Conservation (phyloP, 768 basidiomycete species). For the Saitozyma podzolica region DNA sequence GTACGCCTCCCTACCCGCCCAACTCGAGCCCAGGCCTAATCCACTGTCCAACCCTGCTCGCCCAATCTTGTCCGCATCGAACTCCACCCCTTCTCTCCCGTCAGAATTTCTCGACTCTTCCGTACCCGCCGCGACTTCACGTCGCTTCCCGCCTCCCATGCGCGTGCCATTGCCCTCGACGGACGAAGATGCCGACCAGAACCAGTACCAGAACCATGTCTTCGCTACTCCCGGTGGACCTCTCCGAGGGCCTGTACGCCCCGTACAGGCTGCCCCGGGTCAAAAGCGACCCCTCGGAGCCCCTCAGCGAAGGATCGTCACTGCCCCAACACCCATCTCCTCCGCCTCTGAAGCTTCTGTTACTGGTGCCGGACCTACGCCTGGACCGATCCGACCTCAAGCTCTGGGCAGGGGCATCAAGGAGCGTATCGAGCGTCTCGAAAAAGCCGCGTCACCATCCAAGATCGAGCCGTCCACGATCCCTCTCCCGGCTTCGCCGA, state of each 20-base stretch:
- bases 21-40: conserved; percentile 6
- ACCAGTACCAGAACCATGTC: not conserved
- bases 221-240: conserved; percentile 8
- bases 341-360: not conserved
- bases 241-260: conserved; percentile 4
- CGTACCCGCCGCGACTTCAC: not conserved
- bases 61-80: conserved; percentile 18
- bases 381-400: not conserved
- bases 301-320: conserved; percentile 35
- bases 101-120: not conserved
- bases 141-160: conserved; percentile 12
- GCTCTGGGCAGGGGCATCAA: conserved; percentile 3
- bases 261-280: not conserved
- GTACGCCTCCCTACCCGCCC: conserved; percentile 3
- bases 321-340: conserved; percentile 22
- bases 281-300: conserved; percentile 28
- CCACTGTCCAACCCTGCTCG: conserved; percentile 11
- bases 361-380: not conserved
- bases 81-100: conserved; percentile 17
- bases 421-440: conserved; percentile 15
- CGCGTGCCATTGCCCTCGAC: conserved; percentile 2
- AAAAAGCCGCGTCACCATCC: conserved; percentile 2
- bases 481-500: conserved; percentile 5
- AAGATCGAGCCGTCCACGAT: conserved; percentile 7
- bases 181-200: conserved; percentile 1